A percentile compares a stretch with the other conserved stretches of the same genome.
These are phyloP conservation scores for Apiosordaria backusii DNA, from an alignment of 495 filamentous ascomycete genomes.

Conservation along the genomic window DNA sequence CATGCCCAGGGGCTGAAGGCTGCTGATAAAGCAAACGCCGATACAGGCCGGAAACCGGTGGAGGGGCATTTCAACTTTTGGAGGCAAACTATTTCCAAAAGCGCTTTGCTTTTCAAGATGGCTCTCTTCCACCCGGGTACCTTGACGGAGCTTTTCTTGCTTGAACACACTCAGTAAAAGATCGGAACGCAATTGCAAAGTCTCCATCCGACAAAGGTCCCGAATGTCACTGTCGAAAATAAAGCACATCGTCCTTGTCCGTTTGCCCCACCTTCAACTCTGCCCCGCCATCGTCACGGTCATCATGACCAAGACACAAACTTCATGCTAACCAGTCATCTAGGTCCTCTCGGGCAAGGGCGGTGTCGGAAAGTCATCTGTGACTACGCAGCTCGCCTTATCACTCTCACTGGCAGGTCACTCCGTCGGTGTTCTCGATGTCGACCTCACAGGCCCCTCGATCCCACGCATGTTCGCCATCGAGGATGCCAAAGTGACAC, in stretches of 20 bases:
- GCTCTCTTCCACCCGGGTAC: conserved; percentile 17
- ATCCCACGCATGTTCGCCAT: conserved; percentile 92
- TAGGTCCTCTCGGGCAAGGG: conserved; percentile 95
- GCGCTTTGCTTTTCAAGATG: conserved; percentile 3
- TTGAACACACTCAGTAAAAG: neutral
- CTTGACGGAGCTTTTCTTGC: conserved; percentile 9
- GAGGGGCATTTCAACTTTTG: neutral
- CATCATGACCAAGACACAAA: conserved; percentile 6
- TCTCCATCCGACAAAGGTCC: neutral
- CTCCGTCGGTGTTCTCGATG: conserved; percentile 90
- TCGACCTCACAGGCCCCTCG: conserved; percentile 93
- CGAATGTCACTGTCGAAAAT: conserved; percentile 57
- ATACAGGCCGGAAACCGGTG: conserved; percentile 7
- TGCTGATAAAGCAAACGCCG: conserved; percentile 6
- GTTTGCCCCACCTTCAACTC: conserved; percentile 20
- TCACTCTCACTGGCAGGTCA: conserved; percentile 79
- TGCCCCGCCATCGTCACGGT: conserved; percentile 16
- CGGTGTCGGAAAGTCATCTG: conserved; percentile 94
- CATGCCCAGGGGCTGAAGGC: neutral
- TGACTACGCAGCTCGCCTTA: conserved; percentile 91
- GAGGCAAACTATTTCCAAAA: conserved; percentile 1
- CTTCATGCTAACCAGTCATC: neutral
- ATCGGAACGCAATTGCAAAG: neutral
- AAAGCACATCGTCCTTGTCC: conserved; percentile 59
- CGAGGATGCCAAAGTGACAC: conserved; percentile 83